Conservation (phyloP, 805 yeast genomes). For the Saccharomycopsis fermentans region DNA sequence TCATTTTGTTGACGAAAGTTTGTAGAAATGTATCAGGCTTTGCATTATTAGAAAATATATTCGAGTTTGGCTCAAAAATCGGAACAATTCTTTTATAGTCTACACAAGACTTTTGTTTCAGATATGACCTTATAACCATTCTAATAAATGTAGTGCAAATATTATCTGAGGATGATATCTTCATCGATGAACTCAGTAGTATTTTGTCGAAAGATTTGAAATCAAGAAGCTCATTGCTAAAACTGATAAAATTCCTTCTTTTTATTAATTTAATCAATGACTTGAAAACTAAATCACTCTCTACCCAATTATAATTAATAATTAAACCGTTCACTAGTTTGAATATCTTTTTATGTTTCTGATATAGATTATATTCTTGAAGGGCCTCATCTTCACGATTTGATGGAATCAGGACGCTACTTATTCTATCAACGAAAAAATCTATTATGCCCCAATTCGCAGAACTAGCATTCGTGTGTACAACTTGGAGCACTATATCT, state of each 20-base stretch:
- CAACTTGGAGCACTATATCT: neutral
- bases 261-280: slow-evolving; percentile 12
- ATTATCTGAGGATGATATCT: slow-evolving; percentile 2
- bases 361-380: slow-evolving; percentile 2
- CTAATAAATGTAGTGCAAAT: slow-evolving; percentile 14
- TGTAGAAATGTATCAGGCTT: slow-evolving; percentile 15
- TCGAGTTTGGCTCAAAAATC: slow-evolving; percentile 17
- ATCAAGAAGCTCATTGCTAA: slow-evolving; percentile 6
- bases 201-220: slow-evolving; percentile 6
- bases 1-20: slow-evolving; percentile 16
- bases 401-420: neutral
- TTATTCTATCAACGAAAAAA: neutral
- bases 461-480: neutral
- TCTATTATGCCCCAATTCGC: slow-evolving; percentile 4
- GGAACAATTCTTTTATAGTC: slow-evolving; percentile 7
- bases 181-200: neutral
- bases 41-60: slow-evolving; percentile 8
- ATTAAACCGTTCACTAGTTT: neutral
- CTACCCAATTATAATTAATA: slow-evolving; percentile 5
- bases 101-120: neutral
- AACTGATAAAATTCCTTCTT: slow-evolving; percentile 16
- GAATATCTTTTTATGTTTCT: slow-evolving; percentile 5
- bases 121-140: slow-evolving; percentile 6
- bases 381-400: neutral
- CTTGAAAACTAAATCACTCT: slow-evolving; percentile 8